Evolutionary conservation across 2,329 filamentous ascomycete species (phyloP).

Genomic region (Ophiocordyceps robertsii): DNA sequence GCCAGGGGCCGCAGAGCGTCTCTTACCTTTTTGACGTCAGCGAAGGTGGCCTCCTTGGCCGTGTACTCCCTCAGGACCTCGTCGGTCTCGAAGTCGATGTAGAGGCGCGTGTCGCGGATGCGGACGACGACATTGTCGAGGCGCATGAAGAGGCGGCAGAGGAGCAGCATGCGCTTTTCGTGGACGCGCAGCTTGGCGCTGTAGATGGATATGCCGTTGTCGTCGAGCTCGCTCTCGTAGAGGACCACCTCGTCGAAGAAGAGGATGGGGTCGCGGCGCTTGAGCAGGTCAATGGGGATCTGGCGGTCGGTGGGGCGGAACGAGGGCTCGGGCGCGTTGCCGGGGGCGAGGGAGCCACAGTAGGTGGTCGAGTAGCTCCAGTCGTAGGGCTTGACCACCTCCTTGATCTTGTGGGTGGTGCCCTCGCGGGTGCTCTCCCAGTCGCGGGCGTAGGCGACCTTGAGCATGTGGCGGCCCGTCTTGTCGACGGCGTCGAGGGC

Average conservation of each 20-base stretch:
- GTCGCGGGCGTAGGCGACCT: constrained; percentile 82
- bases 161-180: constrained; percentile 72
- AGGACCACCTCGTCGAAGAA: constrained; percentile 96
- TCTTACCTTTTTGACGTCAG: constrained; percentile 56
- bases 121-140: constrained; percentile 81
- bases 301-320: constrained; percentile 21
- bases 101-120: constrained; percentile 80
- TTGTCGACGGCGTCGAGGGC: constrained; percentile 89
- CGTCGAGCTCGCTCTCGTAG: constrained; percentile 94
- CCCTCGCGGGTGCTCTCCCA: constrained; percentile 61
- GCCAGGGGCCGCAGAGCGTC: background rate
- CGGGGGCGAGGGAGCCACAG: constrained; percentile 47
- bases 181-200: constrained; percentile 90
- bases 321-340: background rate
- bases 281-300: constrained; percentile 79
- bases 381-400: constrained; percentile 91
- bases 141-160: constrained; percentile 82
- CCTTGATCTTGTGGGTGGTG: constrained; percentile 76
- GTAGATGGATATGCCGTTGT: constrained; percentile 87
- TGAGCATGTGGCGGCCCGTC: constrained; percentile 79
- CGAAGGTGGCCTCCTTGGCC: constrained; percentile 71
- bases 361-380: constrained; percentile 96
- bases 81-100: constrained; percentile 71
- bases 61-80: constrained; percentile 83
- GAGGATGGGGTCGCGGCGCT: constrained; percentile 79